Percentiles rank a stretch among this genome's conserved stretches.
Conservation (phyloP, 2,329 filamentous ascomycete species). For the Colletotrichum incanum region DNA sequence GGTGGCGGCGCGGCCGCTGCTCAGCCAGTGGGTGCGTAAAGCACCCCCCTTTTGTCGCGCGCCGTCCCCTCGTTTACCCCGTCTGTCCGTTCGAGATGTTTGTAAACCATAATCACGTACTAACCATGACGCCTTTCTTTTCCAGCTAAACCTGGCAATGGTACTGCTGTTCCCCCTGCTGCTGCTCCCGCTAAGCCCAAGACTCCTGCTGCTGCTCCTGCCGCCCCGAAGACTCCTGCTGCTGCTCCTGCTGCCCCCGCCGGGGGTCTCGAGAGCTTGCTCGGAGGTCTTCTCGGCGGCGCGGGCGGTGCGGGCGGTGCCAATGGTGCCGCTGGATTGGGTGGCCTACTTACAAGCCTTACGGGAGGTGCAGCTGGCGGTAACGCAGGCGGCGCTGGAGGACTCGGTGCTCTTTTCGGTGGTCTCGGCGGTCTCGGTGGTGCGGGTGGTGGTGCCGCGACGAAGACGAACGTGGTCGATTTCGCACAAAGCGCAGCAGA, state of each 20-base stretch:
- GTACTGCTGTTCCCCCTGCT: slow-evolving; percentile 17
- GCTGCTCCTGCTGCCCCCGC: not conserved
- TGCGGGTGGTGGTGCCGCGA: slow-evolving; percentile 3
- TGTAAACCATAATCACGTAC: slow-evolving; percentile 1
- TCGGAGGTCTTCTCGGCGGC: slow-evolving; percentile 22
- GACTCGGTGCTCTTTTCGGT: not conserved
- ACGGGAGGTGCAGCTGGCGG: slow-evolving; percentile 22
- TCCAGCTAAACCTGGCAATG: slow-evolving; percentile 26
- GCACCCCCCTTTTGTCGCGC: slow-evolving; percentile 29
- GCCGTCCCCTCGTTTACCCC: slow-evolving; percentile 8
- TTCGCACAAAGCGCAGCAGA: slow-evolving; percentile 24
- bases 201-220: slow-evolving; percentile 1
- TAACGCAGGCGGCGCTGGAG: slow-evolving; percentile 7
- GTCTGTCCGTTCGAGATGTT: not conserved
- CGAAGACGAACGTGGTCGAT: slow-evolving; percentile 25
- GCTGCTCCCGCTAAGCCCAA: slow-evolving; percentile 17
- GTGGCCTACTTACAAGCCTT: slow-evolving; percentile 16
- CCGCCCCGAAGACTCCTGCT: not conserved
- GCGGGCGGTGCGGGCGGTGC: slow-evolving; percentile 22
- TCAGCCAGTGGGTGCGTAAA: slow-evolving; percentile 31
- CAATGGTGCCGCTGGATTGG: slow-evolving; percentile 8
- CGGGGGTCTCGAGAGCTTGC: slow-evolving; percentile 23
- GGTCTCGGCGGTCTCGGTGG: slow-evolving; percentile 21
- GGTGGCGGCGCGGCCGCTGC: not conserved
- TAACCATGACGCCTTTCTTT: slow-evolving; percentile 17